Conservation (phyloP, 2,329 filamentous ascomycete genomes). For the Paecilomyces dactylethromorphus region DNA sequence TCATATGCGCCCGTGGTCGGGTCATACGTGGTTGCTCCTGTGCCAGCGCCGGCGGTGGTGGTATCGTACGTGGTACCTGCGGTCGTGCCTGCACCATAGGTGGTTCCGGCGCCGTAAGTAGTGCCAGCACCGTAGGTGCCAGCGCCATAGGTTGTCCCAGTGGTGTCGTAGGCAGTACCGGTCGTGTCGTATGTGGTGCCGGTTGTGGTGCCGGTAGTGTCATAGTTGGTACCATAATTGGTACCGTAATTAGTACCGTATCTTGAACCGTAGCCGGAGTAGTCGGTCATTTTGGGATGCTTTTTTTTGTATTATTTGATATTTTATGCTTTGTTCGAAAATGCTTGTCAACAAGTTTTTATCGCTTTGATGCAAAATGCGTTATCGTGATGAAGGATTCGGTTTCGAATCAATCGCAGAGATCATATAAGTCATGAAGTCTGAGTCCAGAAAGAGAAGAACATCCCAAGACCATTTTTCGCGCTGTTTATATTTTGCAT, state of each 20-base stretch:
- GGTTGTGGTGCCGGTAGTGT: background rate
- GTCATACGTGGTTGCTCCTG: slow-evolving; percentile 10
- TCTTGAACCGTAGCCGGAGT: background rate
- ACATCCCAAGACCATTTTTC: background rate
- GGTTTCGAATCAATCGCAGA: background rate
- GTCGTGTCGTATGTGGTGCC: background rate
- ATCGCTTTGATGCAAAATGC: background rate
- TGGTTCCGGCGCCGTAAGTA: background rate
- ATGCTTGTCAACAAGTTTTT: background rate
- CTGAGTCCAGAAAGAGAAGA: background rate
- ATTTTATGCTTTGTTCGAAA: background rate
- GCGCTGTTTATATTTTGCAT: background rate
- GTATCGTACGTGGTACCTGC: slow-evolving; percentile 5
- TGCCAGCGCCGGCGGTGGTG: background rate
- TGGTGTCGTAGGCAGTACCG: background rate
- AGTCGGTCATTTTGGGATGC: slow-evolving; percentile 3
- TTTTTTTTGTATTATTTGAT: background rate
- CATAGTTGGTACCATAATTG: background rate
- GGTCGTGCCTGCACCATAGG: slow-evolving; percentile 1
- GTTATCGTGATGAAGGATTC: background rate
- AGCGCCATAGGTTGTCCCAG: background rate
- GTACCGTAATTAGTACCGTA: background rate
- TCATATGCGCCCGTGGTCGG: slow-evolving; percentile 20
- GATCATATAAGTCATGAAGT: background rate
- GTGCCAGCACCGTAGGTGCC: background rate